A percentile compares a stretch with the other conserved stretches of the same genome.
Conservation (phyloP, 2,329 filamentous ascomycete genomes). For the Pseudocercospora crystallina region DNA sequence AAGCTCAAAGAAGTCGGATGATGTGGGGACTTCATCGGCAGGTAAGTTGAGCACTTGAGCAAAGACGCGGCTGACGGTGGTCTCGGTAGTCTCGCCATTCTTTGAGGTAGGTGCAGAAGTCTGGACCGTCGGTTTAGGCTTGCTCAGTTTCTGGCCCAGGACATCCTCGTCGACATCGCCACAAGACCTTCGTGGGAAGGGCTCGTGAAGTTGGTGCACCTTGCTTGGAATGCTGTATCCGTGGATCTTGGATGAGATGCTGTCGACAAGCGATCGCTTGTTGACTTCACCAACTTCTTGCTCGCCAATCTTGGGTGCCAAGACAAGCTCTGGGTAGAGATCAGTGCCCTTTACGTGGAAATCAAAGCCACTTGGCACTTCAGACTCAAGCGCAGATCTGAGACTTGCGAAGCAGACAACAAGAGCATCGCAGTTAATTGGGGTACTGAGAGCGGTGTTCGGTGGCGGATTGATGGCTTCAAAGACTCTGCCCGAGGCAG, state of each 20-base stretch:
- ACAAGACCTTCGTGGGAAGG: conserved; percentile 25
- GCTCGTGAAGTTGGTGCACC: conserved; percentile 28
- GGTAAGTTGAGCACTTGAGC: conserved; percentile 46
- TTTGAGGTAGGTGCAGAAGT: not conserved
- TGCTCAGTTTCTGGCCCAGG: conserved; percentile 13
- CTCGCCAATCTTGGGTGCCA: conserved; percentile 28
- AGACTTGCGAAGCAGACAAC: conserved; percentile 18
- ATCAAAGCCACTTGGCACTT: conserved; percentile 25
- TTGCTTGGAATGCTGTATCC: conserved; percentile 32
- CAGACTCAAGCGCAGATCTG: conserved; percentile 14
- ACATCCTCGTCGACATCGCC: conserved; percentile 28
- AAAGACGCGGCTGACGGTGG: conserved; percentile 47
- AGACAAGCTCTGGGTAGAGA: conserved; percentile 35
- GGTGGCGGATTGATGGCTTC: conserved; percentile 51
- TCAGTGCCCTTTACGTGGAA: conserved; percentile 31
- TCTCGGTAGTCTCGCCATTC: conserved; percentile 30
- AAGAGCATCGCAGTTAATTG: conserved; percentile 36
- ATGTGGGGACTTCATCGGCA: conserved; percentile 39
- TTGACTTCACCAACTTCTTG: conserved; percentile 5
- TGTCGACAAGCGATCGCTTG: conserved; percentile 15
- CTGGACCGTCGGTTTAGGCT: not conserved
- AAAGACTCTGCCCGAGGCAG: conserved; percentile 49
- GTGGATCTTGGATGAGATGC: conserved; percentile 25
- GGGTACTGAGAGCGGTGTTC: conserved; percentile 47
- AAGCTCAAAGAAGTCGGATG: conserved; percentile 54